Base-by-base conservation (phyloP, 139 green algal species). In the Haematococcus sp. region DNA sequence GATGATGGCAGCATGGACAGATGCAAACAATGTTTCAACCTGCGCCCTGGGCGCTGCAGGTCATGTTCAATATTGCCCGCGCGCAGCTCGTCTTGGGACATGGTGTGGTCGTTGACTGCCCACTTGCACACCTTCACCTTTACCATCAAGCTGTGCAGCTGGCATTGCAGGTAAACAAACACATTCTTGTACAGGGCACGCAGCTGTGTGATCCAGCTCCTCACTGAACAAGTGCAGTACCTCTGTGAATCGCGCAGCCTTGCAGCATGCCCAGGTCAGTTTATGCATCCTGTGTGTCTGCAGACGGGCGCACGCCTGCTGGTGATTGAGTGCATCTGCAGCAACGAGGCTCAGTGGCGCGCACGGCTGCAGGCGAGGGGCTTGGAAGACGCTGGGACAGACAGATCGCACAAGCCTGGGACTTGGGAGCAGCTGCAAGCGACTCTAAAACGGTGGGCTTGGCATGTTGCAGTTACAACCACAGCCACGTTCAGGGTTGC, bases 91-190 rank as follows among this genome's bases (percentile, higher is more conserved):
- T 5, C 1, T 56, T 81, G 32, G 85, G 84, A 0, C 30, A 91
- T 2, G 68, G 34, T 13, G 74, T 82, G 1, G 74, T 93, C 2
- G 63, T 96, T 1, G 91, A 96, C 75, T 93, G 82, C 67, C 91
- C 91, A 11, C 71, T 96, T 32, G 77, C 90, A 1, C 63, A 84
- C 2, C 23, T 70, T 4, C 40, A 82, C 49, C 76, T 96, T 16
- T 94, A 87, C 64, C 31, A 89, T 9, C 11, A 67, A 9, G 88
- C 80, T 0, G 46, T 25, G 11, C 22, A 19, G 0, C 7, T 92
- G 19, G 85, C 83, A n/a, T n/a, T n/a, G n/a, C n/a, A n/a, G n/a
- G n/a, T n/a, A n/a, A n/a, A n/a, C n/a, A n/a, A n/a, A n/a, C n/a
- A n/a, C n/a, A n/a, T n/a, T n/a, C n/a, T n/a, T n/a, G n/a, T n/a